These are phyloP conservation scores for Crithidia fasciculata DNA, from an alignment of 208 protist genomes.

Conservation along the genomic window DNA sequence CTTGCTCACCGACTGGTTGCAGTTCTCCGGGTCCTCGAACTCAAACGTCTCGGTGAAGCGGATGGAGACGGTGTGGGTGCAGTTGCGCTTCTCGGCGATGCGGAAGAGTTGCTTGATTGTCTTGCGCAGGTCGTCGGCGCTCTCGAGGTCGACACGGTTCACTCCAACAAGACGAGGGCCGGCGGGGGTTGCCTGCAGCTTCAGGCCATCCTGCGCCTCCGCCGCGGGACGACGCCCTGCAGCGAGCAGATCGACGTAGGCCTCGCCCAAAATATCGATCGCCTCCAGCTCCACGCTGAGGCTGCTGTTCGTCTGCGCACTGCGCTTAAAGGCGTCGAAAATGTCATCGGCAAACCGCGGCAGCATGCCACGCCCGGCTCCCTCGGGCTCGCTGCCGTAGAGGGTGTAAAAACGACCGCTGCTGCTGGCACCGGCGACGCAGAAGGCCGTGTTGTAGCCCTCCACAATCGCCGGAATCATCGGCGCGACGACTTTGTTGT, in stretches of 20 bases:
- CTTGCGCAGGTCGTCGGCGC: conserved; percentile 37
- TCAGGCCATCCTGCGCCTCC: conserved; percentile 37
- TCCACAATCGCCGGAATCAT: conserved; percentile 69
- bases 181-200: conserved; percentile 46
- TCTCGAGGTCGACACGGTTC: conserved; percentile 46
- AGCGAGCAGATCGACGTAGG: conserved; percentile 76
- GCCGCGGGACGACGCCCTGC: conserved; percentile 7
- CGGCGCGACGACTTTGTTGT: conserved; percentile 61
- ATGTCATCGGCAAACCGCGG: conserved; percentile 84
- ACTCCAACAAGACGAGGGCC: conserved; percentile 65
- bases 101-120: conserved; percentile 58
- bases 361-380: conserved; percentile 61
- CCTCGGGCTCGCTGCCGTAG: conserved; percentile 69
- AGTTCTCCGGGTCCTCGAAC: conserved; percentile 79
- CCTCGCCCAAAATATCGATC: conserved; percentile 73
- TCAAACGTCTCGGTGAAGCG: conserved; percentile 87
- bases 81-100: conserved; percentile 63
- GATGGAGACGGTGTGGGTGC: conserved; percentile 72
- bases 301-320: conserved; percentile 57
- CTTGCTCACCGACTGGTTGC: conserved; percentile 72
- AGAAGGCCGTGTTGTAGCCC: conserved; percentile 84
- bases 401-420: conserved; percentile 77
- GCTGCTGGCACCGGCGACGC: conserved; percentile 58
- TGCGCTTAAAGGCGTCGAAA: conserved; percentile 65
- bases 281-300: conserved; percentile 70